Evolutionary conservation across 768 basidiomycete species (phyloP).

Genomic region (Sporobolomyces pararoseus): DNA sequence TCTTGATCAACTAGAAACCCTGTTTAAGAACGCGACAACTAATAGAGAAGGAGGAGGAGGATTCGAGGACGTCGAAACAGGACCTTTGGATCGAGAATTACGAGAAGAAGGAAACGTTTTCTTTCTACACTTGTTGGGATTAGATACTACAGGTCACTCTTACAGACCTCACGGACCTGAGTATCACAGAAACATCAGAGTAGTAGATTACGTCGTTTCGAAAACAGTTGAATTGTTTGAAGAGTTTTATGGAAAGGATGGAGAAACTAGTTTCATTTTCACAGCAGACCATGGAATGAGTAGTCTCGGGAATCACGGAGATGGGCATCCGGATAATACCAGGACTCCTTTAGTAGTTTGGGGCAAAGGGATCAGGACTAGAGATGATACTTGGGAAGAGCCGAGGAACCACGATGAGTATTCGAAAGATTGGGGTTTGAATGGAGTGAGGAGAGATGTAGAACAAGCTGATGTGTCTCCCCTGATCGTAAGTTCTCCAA

Average conservation of each 20-base stretch:
- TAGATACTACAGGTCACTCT: slow-evolving; percentile 82
- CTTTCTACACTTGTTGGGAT: slow-evolving; percentile 75
- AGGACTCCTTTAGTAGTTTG: slow-evolving; percentile 77
- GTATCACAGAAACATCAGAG: slow-evolving; percentile 77
- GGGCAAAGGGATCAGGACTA: slow-evolving; percentile 66
- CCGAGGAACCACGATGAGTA: slow-evolving; percentile 59
- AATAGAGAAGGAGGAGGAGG: slow-evolving; percentile 47
- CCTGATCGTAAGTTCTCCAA: slow-evolving; percentile 56
- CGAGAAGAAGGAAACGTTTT: slow-evolving; percentile 64
- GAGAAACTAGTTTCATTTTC: slow-evolving; percentile 67
- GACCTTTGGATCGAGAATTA: slow-evolving; percentile 59
- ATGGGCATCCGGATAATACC: slow-evolving; percentile 84
- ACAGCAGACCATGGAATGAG: slow-evolving; percentile 92
- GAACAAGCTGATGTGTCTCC: slow-evolving; percentile 79
- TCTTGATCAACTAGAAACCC: slow-evolving; percentile 60
- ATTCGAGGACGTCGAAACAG: no score
- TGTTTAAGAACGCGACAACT: slow-evolving; percentile 64
- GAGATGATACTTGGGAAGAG: slow-evolving; percentile 23
- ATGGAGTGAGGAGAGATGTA: slow-evolving; percentile 64
- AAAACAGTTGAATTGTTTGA: slow-evolving; percentile 62
- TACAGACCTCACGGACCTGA: slow-evolving; percentile 82
- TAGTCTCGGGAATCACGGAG: slow-evolving; percentile 79
- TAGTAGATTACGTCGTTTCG: slow-evolving; percentile 70
- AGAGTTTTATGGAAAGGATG: slow-evolving; percentile 64
- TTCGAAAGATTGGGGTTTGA: slow-evolving; percentile 62